These are phyloP conservation scores for Solanum dulcamara DNA, from an alignment of 257 asterid genomes.

Conservation along the genomic window DNA sequence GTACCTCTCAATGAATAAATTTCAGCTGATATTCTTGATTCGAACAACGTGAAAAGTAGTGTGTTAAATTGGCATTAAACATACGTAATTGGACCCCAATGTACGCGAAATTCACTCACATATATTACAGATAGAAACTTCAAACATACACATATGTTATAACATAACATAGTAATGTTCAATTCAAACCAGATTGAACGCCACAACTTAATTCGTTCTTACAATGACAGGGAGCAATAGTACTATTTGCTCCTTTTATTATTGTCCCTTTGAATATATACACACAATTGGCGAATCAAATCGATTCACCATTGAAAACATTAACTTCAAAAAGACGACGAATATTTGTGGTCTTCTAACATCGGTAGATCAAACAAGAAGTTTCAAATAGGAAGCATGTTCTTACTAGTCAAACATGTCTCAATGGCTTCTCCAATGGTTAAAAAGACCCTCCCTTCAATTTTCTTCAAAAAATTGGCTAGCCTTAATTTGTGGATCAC, in stretches of 20 bases:
- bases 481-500: constrained; percentile 25
- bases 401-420: constrained; percentile 7
- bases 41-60: background rate
- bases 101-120: background rate
- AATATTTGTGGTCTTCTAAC: background rate
- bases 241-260: background rate
- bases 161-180: background rate
- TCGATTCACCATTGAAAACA: background rate
- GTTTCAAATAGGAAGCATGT: background rate
- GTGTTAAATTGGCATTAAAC: background rate
- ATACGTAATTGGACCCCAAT: background rate
- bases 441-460: constrained; percentile 18
- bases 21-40: background rate
- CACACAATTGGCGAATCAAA: background rate
- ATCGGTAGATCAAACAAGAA: background rate
- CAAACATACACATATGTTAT: background rate
- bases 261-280: background rate
- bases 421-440: constrained; percentile 30
- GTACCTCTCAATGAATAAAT: background rate
- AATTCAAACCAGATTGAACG: background rate
- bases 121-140: background rate
- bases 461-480: constrained; percentile 12
- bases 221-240: background rate
- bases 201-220: background rate
- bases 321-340: background rate